Percentiles rank a stretch among this genome's conserved stretches.
These are phyloP conservation scores for Fonsecaea pugnacius DNA, from an alignment of 2,329 filamentous ascomycete genomes.

Conservation along the genomic window DNA sequence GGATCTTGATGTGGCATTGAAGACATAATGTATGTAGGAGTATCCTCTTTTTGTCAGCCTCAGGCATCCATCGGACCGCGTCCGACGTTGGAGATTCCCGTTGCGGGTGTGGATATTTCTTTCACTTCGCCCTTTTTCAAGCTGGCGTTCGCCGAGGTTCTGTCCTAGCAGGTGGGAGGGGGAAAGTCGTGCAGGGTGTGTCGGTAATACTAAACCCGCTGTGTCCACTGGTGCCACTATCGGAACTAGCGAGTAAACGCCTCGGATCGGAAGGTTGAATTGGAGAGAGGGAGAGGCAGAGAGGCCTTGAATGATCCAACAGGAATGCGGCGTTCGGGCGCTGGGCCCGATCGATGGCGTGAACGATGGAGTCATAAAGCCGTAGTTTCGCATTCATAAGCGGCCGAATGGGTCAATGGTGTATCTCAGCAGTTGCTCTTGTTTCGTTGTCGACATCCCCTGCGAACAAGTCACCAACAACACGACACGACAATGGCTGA, in stretches of 20 bases:
- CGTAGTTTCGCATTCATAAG: neutral
- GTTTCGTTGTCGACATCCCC: neutral
- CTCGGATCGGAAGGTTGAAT: neutral
- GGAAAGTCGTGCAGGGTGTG: no score
- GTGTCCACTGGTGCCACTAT: neutral
- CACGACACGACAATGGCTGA: constrained; percentile 12
- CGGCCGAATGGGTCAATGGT: neutral
- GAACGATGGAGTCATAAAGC: neutral
- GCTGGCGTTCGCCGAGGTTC: neutral
- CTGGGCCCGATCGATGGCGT: neutral
- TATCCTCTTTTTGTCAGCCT: neutral
- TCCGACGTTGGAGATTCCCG: neutral
- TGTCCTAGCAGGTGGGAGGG: neutral
- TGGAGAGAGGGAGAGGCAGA: neutral
- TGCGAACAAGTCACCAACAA: neutral
- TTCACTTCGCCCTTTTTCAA: neutral
- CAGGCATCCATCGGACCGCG: neutral
- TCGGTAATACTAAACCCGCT: no score
- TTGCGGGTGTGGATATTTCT: neutral
- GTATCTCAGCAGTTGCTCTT: neutral
- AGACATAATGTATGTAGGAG: neutral
- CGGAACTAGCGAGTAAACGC: neutral
- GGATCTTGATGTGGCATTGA: neutral
- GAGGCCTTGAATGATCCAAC: neutral
- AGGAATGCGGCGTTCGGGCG: neutral